phyloP scores from a whole-genome alignment of 441 rosid species.

The Gossypium aridum region DNA sequence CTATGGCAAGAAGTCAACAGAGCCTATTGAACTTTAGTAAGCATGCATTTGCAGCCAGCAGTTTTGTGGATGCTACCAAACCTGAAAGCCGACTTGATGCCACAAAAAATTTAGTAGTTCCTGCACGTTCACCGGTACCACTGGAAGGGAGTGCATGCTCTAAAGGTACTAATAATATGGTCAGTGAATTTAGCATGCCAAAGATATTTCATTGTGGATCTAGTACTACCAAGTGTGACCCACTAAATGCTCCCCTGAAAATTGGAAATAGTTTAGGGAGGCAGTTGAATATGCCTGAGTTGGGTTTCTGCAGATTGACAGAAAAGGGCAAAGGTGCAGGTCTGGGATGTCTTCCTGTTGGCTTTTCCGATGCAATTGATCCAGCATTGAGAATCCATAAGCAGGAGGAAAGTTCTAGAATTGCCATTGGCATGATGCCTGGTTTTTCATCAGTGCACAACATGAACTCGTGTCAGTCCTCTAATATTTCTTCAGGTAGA shows the following conservation, averaged over 20 bases:
- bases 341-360: slow-evolving; percentile 17
- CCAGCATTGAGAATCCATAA: slow-evolving; percentile 22
- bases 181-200: slow-evolving; percentile 13
- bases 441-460: slow-evolving; percentile 22
- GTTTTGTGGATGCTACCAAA: slow-evolving; percentile 8
- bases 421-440: slow-evolving; percentile 16
- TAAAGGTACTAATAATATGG: slow-evolving; percentile 11
- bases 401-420: slow-evolving; percentile 17
- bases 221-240: slow-evolving; percentile 19
- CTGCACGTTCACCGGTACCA: slow-evolving; percentile 7
- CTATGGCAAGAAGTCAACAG: slow-evolving; percentile 18
- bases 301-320: slow-evolving; percentile 19
- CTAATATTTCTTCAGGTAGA: slow-evolving; percentile 13
- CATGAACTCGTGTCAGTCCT: slow-evolving; percentile 10
- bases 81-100: slow-evolving; percentile 12
- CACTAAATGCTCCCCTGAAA: slow-evolving; percentile 12
- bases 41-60: slow-evolving; percentile 13
- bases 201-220: slow-evolving; percentile 21
- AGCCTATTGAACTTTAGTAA: slow-evolving; percentile 19
- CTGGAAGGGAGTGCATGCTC: slow-evolving; percentile 17
- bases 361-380: slow-evolving; percentile 14
- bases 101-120: slow-evolving; percentile 13
- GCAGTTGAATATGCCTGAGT: slow-evolving; percentile 19
- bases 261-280: slow-evolving; percentile 18
- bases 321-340: slow-evolving; percentile 27